Base-by-base conservation (phyloP, 148 eudicot genomes). In the Gaultheria prostrata region DNA sequence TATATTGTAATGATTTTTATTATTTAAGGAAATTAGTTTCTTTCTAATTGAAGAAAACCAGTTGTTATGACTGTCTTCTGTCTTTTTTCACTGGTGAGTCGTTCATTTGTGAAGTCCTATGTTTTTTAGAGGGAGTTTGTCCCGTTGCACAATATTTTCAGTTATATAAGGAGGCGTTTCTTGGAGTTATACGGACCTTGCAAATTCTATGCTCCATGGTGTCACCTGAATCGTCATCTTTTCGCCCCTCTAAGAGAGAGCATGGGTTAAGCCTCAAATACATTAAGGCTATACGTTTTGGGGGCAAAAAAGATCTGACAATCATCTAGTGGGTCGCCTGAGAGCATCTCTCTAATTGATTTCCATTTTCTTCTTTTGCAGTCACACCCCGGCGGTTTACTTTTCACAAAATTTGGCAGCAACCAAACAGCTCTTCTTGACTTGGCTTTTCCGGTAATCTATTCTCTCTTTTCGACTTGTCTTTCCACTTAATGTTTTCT, bases 371-470 rank as follows among this genome's bases (percentile, higher is more conserved):
- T 70, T 83, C 73, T 84, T 17, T 65, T 92, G 92, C 91, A 95
- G 98, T 91, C 95, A 57, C 96, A 94, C 84, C 92, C 98, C 63
- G 95, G 98, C 48, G 92, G 98, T 82, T 88, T 95, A 83, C 91
- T 95, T 77, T 91, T 94, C 89, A 95, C 98, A 20, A 95, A 95
- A 86, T 93, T 95, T 86, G 95, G 98, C 86, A 86, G 95, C 92
- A 92, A 91, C 85, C 98, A 92, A 86, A 95, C 97, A 80, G 98
- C 98, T 86, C 91, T 95, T 67, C 92, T 95, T 85, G 98, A 95
- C 90, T 86, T 95, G 87, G 94, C 94, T 82, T 92, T 94, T 77
- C 98, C 96, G 82, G 98, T 93, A 91, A 87, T 71, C 72, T 65
- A 71, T 81, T 84, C 87, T 48, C 39, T 79, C n/a, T 49, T 28